Base-by-base conservation (phyloP, 2,329 filamentous ascomycete species). In the Stromatinia cepivora region DNA sequence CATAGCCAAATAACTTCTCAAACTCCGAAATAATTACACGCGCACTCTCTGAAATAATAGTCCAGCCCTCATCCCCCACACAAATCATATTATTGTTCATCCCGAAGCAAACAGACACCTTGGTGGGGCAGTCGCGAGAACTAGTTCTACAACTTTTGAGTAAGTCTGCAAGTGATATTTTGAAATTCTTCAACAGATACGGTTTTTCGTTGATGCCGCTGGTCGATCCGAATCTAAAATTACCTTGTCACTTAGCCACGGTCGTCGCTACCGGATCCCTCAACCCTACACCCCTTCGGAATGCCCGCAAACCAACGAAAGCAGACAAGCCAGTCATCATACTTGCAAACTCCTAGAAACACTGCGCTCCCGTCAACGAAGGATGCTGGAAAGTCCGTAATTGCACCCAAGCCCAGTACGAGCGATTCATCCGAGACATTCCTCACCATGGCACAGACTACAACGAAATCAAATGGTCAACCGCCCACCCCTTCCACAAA, bases 381-480 rank as follows among this genome's bases (percentile, higher is more conserved):
- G 78, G 87, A 90, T 81, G 88, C 88, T 70, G 89, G 87, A 71
- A 90, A 90, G 81, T 88, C 88, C 79, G 89, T 90, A 77, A 89
- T 86, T 56, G 84, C 89, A 20, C 87, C 87, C 42, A 89, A 80
- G 66, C 81, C 81, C 48, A 80, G 81, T 64, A 71, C 67, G 42
- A 79, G 84, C 72, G 85, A 87, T 69, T 83, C 84, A 25, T 84
- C 85, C 57, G 84, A 85, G 73, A 83, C 85, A 67, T 85, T 86
- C 39, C 85, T 85, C 67, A 72, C 73, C 59, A 79, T 79, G 77
- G 74, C 78, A 61, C 76, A 78, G 70, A 73, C 76, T 39, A 73
- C 74, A 39, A 71, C 74, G 39, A 77, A 77, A 72, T 56, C 74
- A 69, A 79, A 79, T 70, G 75, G 74, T n/a, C 74, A 76, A 69